Conservation (phyloP, 768 basidiomycete genomes). For the Pisolithus sp. region DNA sequence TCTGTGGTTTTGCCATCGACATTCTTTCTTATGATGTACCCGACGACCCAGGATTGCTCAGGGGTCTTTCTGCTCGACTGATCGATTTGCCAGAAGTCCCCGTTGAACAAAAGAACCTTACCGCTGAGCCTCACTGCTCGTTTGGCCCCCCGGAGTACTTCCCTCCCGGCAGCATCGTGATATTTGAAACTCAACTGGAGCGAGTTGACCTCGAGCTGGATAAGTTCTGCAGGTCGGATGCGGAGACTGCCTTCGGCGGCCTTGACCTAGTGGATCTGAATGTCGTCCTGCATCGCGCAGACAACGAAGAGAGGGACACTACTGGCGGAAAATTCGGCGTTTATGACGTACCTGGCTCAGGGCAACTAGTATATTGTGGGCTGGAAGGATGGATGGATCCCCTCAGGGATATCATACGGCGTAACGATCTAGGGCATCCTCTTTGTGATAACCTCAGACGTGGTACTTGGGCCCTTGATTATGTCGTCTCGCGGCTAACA, state of each 20-base stretch:
- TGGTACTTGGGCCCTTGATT: conserved; percentile 91
- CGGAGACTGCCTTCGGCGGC: conserved; percentile 62
- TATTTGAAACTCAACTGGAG: conserved; percentile 83
- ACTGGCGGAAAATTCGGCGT: conserved; percentile 74
- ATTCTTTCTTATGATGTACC: conserved; percentile 55
- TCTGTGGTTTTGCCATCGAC: conserved; percentile 71
- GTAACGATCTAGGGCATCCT: conserved; percentile 91
- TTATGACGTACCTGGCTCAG: conserved; percentile 74
- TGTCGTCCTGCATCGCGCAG: conserved; percentile 75
- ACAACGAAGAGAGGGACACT: conserved; percentile 88
- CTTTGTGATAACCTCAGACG: conserved; percentile 82
- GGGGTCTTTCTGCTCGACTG: conserved; percentile 68
- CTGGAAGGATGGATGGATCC: conserved; percentile 97
- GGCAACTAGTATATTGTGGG: conserved; percentile 83
- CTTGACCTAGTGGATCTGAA: conserved; percentile 87
- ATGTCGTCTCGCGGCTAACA: conserved; percentile 62
- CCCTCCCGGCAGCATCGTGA: conserved; percentile 92
- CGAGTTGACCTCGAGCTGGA: conserved; percentile 70
- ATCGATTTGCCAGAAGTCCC: conserved; percentile 54
- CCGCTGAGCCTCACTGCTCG: conserved; percentile 66
- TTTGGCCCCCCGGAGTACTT: conserved; percentile 82
- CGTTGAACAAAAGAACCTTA: conserved; percentile 57
- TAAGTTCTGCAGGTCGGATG: conserved; percentile 61
- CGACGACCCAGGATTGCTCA: conserved; percentile 47
- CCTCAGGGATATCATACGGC: conserved; percentile 73